phyloP scores from a whole-genome alignment of 257 asterid species.

The Lithospermum erythrorhizon region DNA sequence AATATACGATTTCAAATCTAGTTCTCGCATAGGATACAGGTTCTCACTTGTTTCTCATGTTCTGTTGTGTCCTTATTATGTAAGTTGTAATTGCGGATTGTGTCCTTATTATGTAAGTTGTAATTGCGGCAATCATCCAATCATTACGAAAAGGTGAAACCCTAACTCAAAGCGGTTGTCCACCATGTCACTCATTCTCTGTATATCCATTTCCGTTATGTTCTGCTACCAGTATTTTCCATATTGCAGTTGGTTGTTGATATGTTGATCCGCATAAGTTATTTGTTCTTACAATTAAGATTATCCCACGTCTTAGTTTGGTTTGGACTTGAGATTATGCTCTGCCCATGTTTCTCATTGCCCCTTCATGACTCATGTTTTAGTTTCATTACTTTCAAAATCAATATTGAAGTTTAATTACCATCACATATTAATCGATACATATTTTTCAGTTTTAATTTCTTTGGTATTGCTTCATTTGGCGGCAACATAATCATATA shows the following conservation, averaged over 20 bases:
- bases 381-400: not conserved
- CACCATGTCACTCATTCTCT: not conserved
- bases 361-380: not conserved
- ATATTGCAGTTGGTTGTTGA: too few species aligned
- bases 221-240: not conserved
- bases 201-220: not conserved
- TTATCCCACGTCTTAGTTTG: too few species aligned
- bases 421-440: too few species aligned
- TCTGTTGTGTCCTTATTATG: not conserved
- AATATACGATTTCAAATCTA: slow-evolving; percentile 93
- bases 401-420: not conserved
- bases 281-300: too few species aligned
- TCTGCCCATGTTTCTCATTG: not conserved
- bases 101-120: too few species aligned
- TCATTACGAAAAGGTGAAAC: too few species aligned
- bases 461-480: too few species aligned
- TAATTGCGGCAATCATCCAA: too few species aligned
- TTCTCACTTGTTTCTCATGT: slow-evolving; percentile 15
- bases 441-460: too few species aligned
- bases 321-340: not conserved
- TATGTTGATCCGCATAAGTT: not conserved
- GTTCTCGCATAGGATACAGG: slow-evolving; percentile 95
- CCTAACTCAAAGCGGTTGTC: not conserved
- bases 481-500: too few species aligned
- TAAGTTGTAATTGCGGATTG: not conserved